phyloP scores from a whole-genome alignment of 2,329 filamentous ascomycete species.

The Pestalotiopsis sp. region DNA sequence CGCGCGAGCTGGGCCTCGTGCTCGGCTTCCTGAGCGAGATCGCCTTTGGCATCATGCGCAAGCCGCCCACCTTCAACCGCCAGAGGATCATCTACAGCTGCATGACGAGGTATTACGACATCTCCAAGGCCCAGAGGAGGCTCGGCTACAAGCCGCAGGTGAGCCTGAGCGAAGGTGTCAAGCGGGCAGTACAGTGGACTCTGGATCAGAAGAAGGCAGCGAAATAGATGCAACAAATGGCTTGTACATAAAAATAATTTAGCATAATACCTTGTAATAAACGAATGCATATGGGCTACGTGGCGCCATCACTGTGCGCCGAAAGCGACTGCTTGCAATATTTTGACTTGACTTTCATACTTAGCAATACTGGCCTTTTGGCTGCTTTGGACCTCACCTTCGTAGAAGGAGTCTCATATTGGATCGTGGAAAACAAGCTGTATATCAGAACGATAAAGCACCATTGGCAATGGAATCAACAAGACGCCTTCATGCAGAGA shows the following conservation, averaged over 20 bases:
- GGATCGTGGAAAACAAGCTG: background rate
- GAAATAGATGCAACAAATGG: background rate
- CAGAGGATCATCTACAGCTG: slow-evolving; percentile 67
- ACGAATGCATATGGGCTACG: background rate
- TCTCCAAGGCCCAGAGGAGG: slow-evolving; percentile 71
- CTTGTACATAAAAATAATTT: background rate
- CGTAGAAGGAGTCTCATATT: background rate
- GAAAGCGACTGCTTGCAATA: background rate
- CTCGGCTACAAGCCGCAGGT: slow-evolving; percentile 72
- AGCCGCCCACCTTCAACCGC: slow-evolving; percentile 59
- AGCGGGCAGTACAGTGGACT: slow-evolving; percentile 56
- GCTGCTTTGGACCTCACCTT: background rate
- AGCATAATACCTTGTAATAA: background rate
- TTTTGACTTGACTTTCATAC: background rate
- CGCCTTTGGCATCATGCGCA: slow-evolving; percentile 49
- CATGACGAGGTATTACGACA: slow-evolving; percentile 79
- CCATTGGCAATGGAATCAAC: background rate
- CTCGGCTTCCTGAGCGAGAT: slow-evolving; percentile 59
- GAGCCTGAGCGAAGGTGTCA: slow-evolving; percentile 65
- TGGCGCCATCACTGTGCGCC: background rate
- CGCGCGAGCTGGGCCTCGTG: slow-evolving; percentile 51
- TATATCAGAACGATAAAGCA: background rate
- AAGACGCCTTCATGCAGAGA: slow-evolving; percentile 24
- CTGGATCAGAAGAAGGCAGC: slow-evolving; percentile 35
- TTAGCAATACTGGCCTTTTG: background rate